Evolutionary conservation across 495 filamentous ascomycete species (phyloP).

Genomic region (Neurospora sp.): DNA sequence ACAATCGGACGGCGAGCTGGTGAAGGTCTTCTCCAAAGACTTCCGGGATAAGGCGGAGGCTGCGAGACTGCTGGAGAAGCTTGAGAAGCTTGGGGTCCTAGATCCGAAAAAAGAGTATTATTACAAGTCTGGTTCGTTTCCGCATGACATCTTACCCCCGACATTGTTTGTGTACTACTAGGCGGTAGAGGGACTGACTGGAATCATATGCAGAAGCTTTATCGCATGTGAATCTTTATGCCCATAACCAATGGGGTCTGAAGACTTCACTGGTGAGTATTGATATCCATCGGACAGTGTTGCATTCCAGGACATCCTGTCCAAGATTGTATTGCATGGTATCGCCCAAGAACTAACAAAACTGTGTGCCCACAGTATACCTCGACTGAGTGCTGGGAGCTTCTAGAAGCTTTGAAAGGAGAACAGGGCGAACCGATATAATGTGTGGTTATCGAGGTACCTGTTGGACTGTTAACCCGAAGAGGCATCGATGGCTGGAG

Average conservation of each 20-base stretch:
- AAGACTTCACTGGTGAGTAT: neutral
- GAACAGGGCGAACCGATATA: neutral
- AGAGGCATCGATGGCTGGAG: neutral
- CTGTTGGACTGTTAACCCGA: neutral
- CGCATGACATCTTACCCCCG: neutral
- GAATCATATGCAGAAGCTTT: neutral
- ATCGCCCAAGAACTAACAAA: neutral
- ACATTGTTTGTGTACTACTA: neutral
- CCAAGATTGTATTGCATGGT: neutral
- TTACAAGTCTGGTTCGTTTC: constrained; percentile 56
- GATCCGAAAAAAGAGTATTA: constrained; percentile 46
- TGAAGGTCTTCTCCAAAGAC: constrained; percentile 71
- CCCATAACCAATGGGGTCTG: neutral
- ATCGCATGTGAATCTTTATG: neutral
- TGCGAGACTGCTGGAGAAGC: constrained; percentile 47
- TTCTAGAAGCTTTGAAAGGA: neutral
- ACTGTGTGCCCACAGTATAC: neutral
- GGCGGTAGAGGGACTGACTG: neutral
- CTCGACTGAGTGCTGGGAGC: neutral
- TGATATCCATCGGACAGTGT: neutral
- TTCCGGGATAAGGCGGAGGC: constrained; percentile 61
- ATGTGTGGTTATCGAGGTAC: neutral
- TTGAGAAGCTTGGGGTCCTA: constrained; percentile 52
- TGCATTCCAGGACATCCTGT: neutral
- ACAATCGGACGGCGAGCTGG: constrained; percentile 29